Evolutionary conservation across 2,329 filamentous ascomycete species (phyloP).

Genomic region (Cladorrhinum sp.): DNA sequence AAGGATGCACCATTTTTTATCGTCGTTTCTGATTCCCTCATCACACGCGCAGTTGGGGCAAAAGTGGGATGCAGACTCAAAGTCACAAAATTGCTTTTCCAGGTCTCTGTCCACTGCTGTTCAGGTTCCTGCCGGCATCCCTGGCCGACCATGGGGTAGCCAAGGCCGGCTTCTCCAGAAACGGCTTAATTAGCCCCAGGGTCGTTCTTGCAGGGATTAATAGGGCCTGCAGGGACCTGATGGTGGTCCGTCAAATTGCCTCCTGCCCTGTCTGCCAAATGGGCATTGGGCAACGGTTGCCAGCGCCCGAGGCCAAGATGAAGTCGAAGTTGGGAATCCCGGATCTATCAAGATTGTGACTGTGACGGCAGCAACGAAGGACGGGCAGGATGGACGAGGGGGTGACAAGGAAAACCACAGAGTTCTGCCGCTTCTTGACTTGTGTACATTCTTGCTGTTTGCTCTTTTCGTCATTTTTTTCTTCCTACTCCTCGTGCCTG

Average conservation of each 20-base stretch:
- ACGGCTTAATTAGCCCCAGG: conserved; percentile 22
- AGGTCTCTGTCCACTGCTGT: background rate
- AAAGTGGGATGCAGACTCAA: background rate
- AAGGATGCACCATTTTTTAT: conserved; percentile 8
- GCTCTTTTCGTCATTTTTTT: background rate
- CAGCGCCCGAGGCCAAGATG: too few relatives aligned
- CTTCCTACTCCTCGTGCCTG: background rate
- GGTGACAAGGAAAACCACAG: conserved; percentile 11
- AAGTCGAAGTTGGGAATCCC: conserved; percentile 8
- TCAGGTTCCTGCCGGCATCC: conserved; percentile 17
- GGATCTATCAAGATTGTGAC: background rate
- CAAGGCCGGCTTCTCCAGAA: conserved; percentile 21
- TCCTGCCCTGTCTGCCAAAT: conserved; percentile 11
- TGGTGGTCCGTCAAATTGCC: conserved; percentile 30
- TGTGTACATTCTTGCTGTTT: background rate
- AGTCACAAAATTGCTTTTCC: background rate
- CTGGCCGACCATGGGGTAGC: conserved; percentile 14
- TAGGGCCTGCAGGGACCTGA: conserved; percentile 26
- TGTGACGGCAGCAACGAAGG: conserved; percentile 10
- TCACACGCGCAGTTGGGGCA: conserved; percentile 1
- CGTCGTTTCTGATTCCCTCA: conserved; percentile 2
- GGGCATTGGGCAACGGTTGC: conserved; percentile 21
- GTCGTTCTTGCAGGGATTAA: conserved; percentile 24
- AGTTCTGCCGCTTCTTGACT: conserved; percentile 15
- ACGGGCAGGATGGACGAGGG: conserved; percentile 6